Base-by-base conservation (phyloP, 73 alveolate species). In the Stentor coeruleus region DNA sequence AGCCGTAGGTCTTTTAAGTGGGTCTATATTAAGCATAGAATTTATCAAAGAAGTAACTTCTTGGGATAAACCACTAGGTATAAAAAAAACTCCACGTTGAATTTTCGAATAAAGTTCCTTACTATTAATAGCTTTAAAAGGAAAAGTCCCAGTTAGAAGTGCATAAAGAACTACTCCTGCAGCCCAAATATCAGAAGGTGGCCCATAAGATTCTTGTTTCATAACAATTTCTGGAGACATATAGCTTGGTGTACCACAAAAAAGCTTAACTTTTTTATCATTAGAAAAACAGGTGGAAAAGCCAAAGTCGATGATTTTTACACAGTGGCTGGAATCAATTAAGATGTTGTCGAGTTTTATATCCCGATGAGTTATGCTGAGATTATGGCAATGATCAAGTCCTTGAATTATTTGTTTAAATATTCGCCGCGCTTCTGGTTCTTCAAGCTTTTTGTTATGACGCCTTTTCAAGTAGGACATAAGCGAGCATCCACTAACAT, bases 241-340 rank as follows among this genome's bases (percentile, higher is more conserved):
- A 59, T 89, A 93, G 74, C 92, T 81, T 3, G 98, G 98, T 3
- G 98, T 93, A 3, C 98, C 98, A 82, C 98, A 93, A 60, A 88
- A 93, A 20, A 81, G 57, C 55, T 49, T 86, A 59, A 85, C 72
- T 31, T 79, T 85, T 57, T 85, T 66, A 31, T 89, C 83, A 2
- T 86, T 79, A 30, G 88, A 74, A 30, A 83, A 59, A 58, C 41
- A 73, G 3, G 85, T 59, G 42, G 93, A 81, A 77, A 91, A 93
- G 60, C 98, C 98, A 81, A 93, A 93, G 86, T 93, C 98, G 3
- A 93, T 91, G 42, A 93, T 59, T 86, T 93, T 93, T 39, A 92
- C 88, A 59, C 60, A 84, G 82, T 60, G 82, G 33, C 81, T 39
- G 38, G 77, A 79, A 36, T 89, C 94, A 38, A 94, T 60, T 6